Evolutionary conservation across 139 green algal genomes (phyloP).

Genomic region (Chlamydomonas sp.): DNA sequence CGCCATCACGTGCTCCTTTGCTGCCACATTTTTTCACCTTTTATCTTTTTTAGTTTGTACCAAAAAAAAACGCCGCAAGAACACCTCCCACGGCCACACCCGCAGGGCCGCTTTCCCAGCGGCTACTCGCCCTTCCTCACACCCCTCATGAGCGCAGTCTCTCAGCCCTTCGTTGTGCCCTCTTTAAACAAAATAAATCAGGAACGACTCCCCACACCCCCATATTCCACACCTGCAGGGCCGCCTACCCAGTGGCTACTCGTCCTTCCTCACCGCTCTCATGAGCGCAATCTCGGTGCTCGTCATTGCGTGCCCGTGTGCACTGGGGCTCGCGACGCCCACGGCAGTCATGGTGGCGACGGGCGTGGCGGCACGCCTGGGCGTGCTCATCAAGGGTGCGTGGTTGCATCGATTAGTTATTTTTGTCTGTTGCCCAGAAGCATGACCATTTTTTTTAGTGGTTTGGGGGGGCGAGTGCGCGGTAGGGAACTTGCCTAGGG

Average conservation of each 20-base stretch:
- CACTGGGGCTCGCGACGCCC: conserved; percentile 90
- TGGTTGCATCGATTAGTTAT: not conserved
- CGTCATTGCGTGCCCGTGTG: conserved; percentile 97
- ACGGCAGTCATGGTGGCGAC: conserved; percentile 97
- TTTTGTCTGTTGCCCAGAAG: not conserved
- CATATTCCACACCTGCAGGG: conserved; percentile 21
- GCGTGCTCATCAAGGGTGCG: conserved; percentile 90
- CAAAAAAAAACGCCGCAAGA: too few relatives aligned
- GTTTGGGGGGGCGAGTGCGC: too few relatives aligned
- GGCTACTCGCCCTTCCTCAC: not conserved
- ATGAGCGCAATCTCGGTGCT: conserved; percentile 89
- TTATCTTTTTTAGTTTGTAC: too few relatives aligned
- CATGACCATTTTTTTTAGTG: too few relatives aligned
- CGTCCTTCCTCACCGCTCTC: conserved; percentile 83
- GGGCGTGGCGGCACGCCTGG: conserved; percentile 65
- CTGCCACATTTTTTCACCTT: too few relatives aligned
- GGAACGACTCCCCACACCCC: too few relatives aligned
- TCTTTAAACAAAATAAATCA: too few relatives aligned
- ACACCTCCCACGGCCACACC: not conserved
- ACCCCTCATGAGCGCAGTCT: too few relatives aligned
- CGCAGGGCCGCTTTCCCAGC: not conserved
- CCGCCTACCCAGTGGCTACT: conserved; percentile 76
- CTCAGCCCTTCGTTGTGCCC: too few relatives aligned
- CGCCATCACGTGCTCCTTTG: conserved; percentile 97
- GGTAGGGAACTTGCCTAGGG: too few relatives aligned